phyloP scores from a whole-genome alignment of 1,284 basidiomycete genomes.

The Inonotus hispidus region DNA sequence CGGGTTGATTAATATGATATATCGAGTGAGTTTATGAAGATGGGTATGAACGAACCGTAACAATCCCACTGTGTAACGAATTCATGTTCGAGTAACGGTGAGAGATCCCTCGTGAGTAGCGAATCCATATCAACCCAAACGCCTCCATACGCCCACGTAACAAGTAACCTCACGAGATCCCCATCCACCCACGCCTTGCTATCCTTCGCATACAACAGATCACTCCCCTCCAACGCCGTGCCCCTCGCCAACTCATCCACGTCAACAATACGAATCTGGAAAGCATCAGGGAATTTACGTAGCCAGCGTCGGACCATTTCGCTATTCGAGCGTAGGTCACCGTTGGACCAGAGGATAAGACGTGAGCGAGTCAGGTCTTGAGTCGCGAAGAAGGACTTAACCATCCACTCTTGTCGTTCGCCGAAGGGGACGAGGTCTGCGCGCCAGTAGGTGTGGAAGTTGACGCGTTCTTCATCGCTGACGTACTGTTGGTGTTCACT shows the following conservation, averaged over 20 bases:
- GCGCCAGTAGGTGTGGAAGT: conserved; percentile 90
- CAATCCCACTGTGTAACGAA: conserved; percentile 97
- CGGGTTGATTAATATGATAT: conserved; percentile 8
- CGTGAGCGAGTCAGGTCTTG: conserved; percentile 63
- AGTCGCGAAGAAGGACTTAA: conserved; percentile 88
- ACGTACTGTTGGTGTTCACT: not conserved
- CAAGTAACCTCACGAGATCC: conserved; percentile 78
- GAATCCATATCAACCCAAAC: conserved; percentile 97
- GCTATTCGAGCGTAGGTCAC: conserved; percentile 53
- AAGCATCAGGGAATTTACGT: conserved; percentile 57
- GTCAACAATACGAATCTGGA: conserved; percentile 65
- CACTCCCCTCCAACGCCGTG: conserved; percentile 67
- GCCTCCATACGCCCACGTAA: conserved; percentile 87
- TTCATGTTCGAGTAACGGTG: conserved; percentile 83
- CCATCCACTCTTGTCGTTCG: conserved; percentile 78
- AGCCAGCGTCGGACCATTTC: conserved; percentile 59
- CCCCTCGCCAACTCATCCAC: conserved; percentile 62
- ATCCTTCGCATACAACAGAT: conserved; percentile 58
- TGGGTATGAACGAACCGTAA: conserved; percentile 58
- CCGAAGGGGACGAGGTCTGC: conserved; percentile 75
- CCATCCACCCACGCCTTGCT: conserved; percentile 89
- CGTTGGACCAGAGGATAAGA: conserved; percentile 86
- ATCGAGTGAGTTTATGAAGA: not conserved
- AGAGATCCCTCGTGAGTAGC: conserved; percentile 77
- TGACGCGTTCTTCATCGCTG: conserved; percentile 39